Percentiles rank a stretch among this genome's conserved stretches.
These are phyloP conservation scores for Xylariaceae sp. DNA, from an alignment of 2,329 filamentous ascomycete species.

Conservation along the genomic window DNA sequence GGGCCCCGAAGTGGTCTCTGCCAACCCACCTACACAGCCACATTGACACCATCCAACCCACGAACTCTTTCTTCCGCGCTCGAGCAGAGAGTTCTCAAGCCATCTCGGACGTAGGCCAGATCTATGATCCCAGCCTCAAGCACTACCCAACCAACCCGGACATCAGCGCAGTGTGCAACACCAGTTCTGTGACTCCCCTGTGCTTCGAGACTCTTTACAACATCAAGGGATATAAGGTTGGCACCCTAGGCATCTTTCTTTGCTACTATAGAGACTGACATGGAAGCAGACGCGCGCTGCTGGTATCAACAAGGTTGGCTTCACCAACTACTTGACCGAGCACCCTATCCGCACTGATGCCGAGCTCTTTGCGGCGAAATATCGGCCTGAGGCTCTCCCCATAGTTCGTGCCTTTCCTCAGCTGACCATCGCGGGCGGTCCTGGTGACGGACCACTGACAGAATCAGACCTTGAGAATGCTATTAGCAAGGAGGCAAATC, in stretches of 20 bases:
- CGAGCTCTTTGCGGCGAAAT: conserved; percentile 44
- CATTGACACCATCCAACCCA: conserved; percentile 65
- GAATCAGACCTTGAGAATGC: conserved; percentile 30
- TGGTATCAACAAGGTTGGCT: conserved; percentile 50
- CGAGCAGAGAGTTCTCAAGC: conserved; percentile 38
- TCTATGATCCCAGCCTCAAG: conserved; percentile 38
- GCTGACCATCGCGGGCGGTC: conserved; percentile 42
- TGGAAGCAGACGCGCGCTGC: conserved; percentile 43
- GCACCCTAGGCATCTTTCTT: not conserved
- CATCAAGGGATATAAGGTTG: conserved; percentile 55
- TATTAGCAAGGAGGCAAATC: conserved; percentile 39
- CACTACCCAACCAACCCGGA: conserved; percentile 37
- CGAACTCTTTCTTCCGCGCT: conserved; percentile 62
- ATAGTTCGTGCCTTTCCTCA: conserved; percentile 43
- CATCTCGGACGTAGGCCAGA: conserved; percentile 39
- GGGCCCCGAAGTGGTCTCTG: conserved; percentile 63
- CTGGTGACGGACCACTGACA: conserved; percentile 38
- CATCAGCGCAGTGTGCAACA: conserved; percentile 50
- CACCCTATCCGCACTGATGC: conserved; percentile 53
- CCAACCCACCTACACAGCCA: conserved; percentile 62
- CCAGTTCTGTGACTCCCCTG: conserved; percentile 56
- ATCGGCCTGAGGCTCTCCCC: conserved; percentile 43
- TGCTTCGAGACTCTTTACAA: conserved; percentile 61
- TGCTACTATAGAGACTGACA: conserved; percentile 2
- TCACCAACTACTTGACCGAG: conserved; percentile 54